Conservation (phyloP, 2,329 filamentous ascomycete species). For the Cryphonectria nitschkei region DNA sequence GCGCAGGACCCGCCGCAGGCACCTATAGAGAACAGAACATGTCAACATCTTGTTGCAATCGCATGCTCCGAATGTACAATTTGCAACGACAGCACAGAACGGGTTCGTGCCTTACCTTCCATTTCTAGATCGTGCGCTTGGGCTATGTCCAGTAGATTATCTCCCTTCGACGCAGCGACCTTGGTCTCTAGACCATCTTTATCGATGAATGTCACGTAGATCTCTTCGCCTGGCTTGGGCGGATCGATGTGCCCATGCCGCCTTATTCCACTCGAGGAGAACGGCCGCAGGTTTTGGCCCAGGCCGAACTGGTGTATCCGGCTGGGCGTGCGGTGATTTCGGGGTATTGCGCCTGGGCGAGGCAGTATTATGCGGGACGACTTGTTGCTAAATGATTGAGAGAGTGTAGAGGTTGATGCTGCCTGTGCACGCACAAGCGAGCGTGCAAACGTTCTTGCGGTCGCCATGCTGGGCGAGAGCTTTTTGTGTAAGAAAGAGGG, state of each 20-base stretch:
- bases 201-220: slow-evolving; percentile 90
- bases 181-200: slow-evolving; percentile 80
- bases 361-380: slow-evolving; percentile 5
- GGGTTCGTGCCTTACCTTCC: slow-evolving; percentile 64
- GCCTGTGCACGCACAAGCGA: slow-evolving; percentile 12
- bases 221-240: slow-evolving; percentile 91
- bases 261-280: slow-evolving; percentile 65
- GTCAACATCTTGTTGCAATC: slow-evolving; percentile 3
- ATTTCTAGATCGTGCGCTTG: slow-evolving; percentile 95
- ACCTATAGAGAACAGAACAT: slow-evolving; percentile 39
- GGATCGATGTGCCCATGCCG: slow-evolving; percentile 80
- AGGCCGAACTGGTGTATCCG: slow-evolving; percentile 6
- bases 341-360: slow-evolving; percentile 9
- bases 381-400: slow-evolving; percentile 13
- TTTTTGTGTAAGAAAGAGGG: background rate
- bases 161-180: slow-evolving; percentile 80
- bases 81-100: background rate
- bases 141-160: slow-evolving; percentile 94
- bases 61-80: background rate
- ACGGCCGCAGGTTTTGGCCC: slow-evolving; percentile 21
- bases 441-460: slow-evolving; percentile 10
- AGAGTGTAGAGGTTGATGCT: background rate
- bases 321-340: background rate
- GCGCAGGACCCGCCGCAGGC: slow-evolving; percentile 94
- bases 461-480: slow-evolving; percentile 10